These are phyloP conservation scores for Rosa persica DNA, from an alignment of 306 rosid genomes.

Conservation along the genomic window DNA sequence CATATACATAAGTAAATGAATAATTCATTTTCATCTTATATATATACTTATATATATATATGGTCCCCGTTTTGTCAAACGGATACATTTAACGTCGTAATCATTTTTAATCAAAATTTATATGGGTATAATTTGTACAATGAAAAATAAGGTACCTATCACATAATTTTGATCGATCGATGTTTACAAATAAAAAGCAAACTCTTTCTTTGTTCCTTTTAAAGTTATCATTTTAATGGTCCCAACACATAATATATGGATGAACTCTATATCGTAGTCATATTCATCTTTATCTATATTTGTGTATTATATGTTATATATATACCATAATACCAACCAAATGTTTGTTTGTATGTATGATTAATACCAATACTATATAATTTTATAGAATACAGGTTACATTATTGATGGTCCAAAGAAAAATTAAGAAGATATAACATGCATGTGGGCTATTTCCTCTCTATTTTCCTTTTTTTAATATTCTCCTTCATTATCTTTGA, in stretches of 20 bases:
- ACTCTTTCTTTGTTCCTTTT: not conserved
- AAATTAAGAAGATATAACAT: not conserved
- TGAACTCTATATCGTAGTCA: not conserved
- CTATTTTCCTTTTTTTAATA: not conserved
- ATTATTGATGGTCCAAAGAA: slow-evolving; percentile 12
- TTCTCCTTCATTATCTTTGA: not conserved
- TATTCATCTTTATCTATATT: not conserved
- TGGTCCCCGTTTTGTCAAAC: not conserved
- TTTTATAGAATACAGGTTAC: not conserved
- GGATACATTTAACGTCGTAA: not conserved
- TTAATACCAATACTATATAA: not conserved
- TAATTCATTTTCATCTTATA: not conserved
- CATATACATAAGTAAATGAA: not conserved
- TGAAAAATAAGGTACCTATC: not conserved
- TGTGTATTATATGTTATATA: not conserved
- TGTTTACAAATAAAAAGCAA: too few relatives aligned
- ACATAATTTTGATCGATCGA: too few relatives aligned
- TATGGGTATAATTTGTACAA: not conserved
- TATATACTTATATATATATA: not conserved
- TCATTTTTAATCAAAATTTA: not conserved
- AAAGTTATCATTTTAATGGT: not conserved
- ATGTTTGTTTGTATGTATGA: not conserved
- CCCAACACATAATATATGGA: not conserved
- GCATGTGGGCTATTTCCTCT: not conserved
- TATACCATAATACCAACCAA: too few relatives aligned